Conservation (phyloP, 73 alveolate species). For the Paraurostyla sp. region DNA sequence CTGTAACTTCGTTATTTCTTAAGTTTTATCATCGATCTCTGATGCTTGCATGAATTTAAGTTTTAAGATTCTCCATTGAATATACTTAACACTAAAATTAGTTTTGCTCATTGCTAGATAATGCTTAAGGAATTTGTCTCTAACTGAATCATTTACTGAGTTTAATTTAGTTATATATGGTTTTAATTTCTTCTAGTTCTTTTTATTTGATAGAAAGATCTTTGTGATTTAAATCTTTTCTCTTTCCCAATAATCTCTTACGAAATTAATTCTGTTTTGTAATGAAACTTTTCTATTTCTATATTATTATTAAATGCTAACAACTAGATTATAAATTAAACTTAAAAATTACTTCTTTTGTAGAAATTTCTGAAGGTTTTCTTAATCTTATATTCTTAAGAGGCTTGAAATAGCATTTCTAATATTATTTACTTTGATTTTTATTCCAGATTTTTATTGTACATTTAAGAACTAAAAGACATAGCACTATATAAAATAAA, state of each 20-base stretch:
- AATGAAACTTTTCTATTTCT: slow-evolving; percentile 2
- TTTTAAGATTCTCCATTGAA: slow-evolving; percentile 4
- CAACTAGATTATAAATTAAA: not conserved
- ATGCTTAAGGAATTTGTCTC: not conserved
- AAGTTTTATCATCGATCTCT: not conserved
- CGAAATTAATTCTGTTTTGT: not conserved
- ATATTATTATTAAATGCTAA: not conserved
- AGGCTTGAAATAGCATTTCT: not conserved
- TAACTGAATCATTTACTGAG: not conserved
- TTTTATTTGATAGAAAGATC: not conserved
- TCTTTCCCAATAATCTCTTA: slow-evolving; percentile 30
- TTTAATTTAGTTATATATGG: not conserved
- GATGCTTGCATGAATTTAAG: not conserved
- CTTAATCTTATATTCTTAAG: slow-evolving; percentile 1
- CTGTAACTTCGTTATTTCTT: not conserved
- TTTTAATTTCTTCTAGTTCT: not conserved
- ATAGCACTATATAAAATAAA: not conserved
- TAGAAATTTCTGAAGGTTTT: not conserved
- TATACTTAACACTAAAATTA: not conserved
- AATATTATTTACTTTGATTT: not conserved
- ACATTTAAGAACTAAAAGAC: not conserved
- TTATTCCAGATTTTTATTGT: not conserved
- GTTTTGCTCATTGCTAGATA: not conserved
- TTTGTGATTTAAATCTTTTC: slow-evolving; percentile 9
- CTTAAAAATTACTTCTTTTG: not conserved